A percentile compares a stretch with the other conserved stretches of the same genome.
phyloP scores from a whole-genome alignment of 352 stramenopile species.

The Phytophthora sp. region DNA sequence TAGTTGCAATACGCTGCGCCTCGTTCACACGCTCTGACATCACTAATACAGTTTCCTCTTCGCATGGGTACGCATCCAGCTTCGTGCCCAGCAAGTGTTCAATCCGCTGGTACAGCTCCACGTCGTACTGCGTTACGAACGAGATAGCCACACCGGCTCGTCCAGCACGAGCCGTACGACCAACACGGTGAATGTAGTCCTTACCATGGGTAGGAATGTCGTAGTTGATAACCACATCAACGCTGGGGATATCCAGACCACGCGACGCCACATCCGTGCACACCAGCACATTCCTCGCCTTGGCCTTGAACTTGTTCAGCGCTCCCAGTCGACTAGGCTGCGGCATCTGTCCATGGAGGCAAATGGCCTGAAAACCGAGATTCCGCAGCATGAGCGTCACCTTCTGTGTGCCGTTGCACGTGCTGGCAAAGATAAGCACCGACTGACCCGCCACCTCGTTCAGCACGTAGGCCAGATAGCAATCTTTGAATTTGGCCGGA shows the following conservation, averaged over 20 bases:
- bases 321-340: slow-evolving; percentile 97
- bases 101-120: slow-evolving; percentile 98
- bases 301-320: slow-evolving; percentile 98
- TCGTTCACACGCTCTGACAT: slow-evolving; percentile 98
- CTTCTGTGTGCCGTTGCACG: slow-evolving; percentile 97
- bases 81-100: slow-evolving; percentile 91
- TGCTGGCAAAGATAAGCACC: slow-evolving; percentile 98
- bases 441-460: slow-evolving; percentile 98
- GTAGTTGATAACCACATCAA: slow-evolving; percentile 99
- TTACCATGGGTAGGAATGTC: slow-evolving; percentile 98
- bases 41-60: slow-evolving; percentile 96
- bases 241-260: slow-evolving; percentile 97
- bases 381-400: slow-evolving; percentile 98
- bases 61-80: slow-evolving; percentile 78
- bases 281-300: slow-evolving; percentile 87
- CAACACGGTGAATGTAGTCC: slow-evolving; percentile 99
- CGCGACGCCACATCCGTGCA: slow-evolving; percentile 91
- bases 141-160: slow-evolving; percentile 94
- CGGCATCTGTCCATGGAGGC: slow-evolving; percentile 98
- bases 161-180: slow-evolving; percentile 96
- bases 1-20: slow-evolving; percentile 95
- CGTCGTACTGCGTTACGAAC: slow-evolving; percentile 99
- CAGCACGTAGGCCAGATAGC: slow-evolving; percentile 98
- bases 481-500: slow-evolving; percentile 99
- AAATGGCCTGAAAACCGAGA: slow-evolving; percentile 97